Evolutionary conservation across 805 yeast species (phyloP).

Genomic region (Wickerhamiella australiensis): DNA sequence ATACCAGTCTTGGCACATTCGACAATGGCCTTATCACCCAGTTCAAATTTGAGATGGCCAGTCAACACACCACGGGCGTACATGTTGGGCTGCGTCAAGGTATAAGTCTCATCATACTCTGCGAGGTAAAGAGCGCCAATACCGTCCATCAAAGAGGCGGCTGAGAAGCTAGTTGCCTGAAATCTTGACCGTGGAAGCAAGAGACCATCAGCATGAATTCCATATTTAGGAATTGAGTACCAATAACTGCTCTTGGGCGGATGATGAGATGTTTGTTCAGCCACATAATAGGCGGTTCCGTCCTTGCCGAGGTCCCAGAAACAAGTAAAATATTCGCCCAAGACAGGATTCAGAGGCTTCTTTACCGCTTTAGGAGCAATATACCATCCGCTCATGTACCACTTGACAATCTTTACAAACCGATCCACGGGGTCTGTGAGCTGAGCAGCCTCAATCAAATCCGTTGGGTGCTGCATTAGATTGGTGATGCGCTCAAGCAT

Average conservation of each 20-base stretch:
- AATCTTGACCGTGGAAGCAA: constrained; percentile 79
- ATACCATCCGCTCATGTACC: constrained; percentile 96
- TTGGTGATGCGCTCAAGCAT: constrained; percentile 94
- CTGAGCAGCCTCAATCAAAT: constrained; percentile 56
- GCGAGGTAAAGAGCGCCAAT: constrained; percentile 56
- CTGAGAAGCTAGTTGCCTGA: constrained; percentile 65
- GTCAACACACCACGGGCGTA: constrained; percentile 88
- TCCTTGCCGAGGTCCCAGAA: constrained; percentile 80
- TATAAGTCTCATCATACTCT: constrained; percentile 57
- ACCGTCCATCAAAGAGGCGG: constrained; percentile 97
- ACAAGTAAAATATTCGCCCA: constrained; percentile 83
- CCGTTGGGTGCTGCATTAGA: constrained; percentile 61
- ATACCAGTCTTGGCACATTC: constrained; percentile 47
- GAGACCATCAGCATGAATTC: constrained; percentile 79
- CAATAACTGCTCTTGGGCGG: constrained; percentile 97
- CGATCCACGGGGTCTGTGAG: constrained; percentile 50
- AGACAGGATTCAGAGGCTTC: constrained; percentile 88
- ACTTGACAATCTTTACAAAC: constrained; percentile 61
- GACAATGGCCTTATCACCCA: constrained; percentile 84
- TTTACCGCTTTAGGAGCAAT: constrained; percentile 97
- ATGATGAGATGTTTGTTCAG: constrained; percentile 96
- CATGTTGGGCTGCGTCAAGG: constrained; percentile 88
- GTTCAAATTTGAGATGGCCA: constrained; percentile 78
- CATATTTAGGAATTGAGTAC: constrained; percentile 67
- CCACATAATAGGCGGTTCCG: constrained; percentile 61